A percentile compares a stretch with the other conserved stretches of the same genome.
phyloP scores from a whole-genome alignment of 441 rosid species.

The California macrophylla region DNA sequence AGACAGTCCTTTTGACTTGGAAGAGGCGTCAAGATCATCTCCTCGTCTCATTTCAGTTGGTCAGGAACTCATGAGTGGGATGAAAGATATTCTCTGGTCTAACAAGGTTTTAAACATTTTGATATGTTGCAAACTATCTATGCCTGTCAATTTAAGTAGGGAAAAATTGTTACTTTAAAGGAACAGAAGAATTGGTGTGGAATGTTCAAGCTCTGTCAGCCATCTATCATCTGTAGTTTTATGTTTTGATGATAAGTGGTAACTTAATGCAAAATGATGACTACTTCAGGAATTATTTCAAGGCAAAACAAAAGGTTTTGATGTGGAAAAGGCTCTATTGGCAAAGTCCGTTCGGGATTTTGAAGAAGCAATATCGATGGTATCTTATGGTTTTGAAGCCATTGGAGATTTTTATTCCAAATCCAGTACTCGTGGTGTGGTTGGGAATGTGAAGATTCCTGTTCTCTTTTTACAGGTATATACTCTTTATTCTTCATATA shows the following conservation, averaged over 20 bases:
- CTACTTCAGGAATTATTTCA: conserved; percentile 60
- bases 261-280: conserved; percentile 21
- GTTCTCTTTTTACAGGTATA: conserved; percentile 87
- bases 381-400: conserved; percentile 67
- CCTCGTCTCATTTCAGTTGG: conserved; percentile 42
- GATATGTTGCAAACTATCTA: conserved; percentile 8
- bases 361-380: conserved; percentile 85
- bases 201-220: conserved; percentile 6
- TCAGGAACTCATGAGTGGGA: conserved; percentile 60
- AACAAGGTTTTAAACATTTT: conserved; percentile 58
- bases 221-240: conserved; percentile 1
- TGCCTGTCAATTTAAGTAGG: conserved; percentile 12
- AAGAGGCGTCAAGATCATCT: conserved; percentile 67
- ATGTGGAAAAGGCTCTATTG: conserved; percentile 71
- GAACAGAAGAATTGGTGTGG: background rate
- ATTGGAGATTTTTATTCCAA: conserved; percentile 73
- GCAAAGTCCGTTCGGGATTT: conserved; percentile 85
- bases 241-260: conserved; percentile 14
- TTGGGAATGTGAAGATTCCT: conserved; percentile 80
- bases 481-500: conserved; percentile 16
- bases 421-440: conserved; percentile 56
- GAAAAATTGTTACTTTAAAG: conserved; percentile 7
- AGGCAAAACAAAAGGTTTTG: conserved; percentile 76
- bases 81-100: conserved; percentile 57
- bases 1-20: conserved; percentile 88